Evolutionary conservation across 148 eudicot species (phyloP), one percentile per base, ranked within the genome.

Genomic region (Fagopyrum esculentum): DNA sequence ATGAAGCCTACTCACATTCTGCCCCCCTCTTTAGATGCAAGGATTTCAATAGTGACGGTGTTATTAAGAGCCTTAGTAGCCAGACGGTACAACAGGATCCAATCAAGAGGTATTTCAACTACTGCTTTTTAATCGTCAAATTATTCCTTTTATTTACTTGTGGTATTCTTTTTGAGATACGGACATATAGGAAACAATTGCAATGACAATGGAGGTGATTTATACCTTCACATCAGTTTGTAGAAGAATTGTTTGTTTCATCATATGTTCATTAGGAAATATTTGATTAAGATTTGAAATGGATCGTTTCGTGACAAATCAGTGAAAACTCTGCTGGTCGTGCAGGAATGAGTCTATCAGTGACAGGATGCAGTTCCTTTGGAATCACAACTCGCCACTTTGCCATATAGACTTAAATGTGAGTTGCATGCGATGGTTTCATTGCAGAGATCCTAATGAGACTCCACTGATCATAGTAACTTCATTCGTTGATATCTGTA

Each of bases 271-370:
- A 29, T 61, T 29, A 9, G 16, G 69, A 15, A 26, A 19, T 30
- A 17, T 9, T 29, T 61, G 1, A 13, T 44, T 5, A 26, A 66
- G 44, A 63, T 43, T 16, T 57, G 64, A 10, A 69, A 48, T 60
- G 68, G 45, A 50, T 35, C 45, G 55, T 49, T 74, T 50, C 8
- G 12, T n/a, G 49, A 43, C 52, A 74, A 29, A 6, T 74, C 50
- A 26, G 77, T 78, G 64, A 2, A 57, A 61, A 30, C 45, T 17
- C 61, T 75, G 69, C 71, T 70, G 66, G 59, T 11, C 60, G 29
- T 79, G 80, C 89, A 95, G 99, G 86, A 90, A 92, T 72, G 88
- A 86, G 80, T 75, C 77, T 77, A 86, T 83, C 75, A 75, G 78
- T 61, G 97, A 87, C 74, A 87, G 80, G 74, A 54, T 79, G 73